Evolutionary conservation across 352 stramenopile species (phyloP), one percentile per base, ranked within the genome.

Genomic region (Pythium myriotylum): DNA sequence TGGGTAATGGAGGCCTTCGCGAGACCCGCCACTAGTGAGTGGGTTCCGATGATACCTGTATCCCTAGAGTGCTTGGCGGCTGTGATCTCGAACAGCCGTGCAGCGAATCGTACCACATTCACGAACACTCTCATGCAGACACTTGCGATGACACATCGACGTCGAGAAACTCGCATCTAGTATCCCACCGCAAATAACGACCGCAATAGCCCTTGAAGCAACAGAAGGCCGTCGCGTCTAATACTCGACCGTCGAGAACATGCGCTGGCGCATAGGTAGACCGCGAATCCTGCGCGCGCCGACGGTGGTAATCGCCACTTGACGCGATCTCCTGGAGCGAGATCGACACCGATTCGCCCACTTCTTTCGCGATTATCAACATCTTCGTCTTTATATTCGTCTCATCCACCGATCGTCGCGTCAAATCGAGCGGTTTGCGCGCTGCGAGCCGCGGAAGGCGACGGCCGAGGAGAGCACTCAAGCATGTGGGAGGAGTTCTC

Each of bases 211-310:
- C 9, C 27, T n/a, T 17, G 17, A 14, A 43, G 13, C 37, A 20
- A 14, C 37, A 20, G 35, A 9, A 41, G 52, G 54, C 54, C 54
- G 52, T 61, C 16, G 41, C 41, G 17, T 61, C 54, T 8, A 64
- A 19, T 5, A 48, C 17, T 6, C 37, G 24, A 0, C 45, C 45
- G 20, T 63, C 55, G n/a, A 55, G 37, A 20, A 56, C 24, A 23
- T 47, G 56, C 54, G 40, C 42, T 0, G 35, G 41, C 2, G 23
- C 56, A 35, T 10, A 26, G 24, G 56, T 37, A 20, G 10, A 35
- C 56, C 9, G 39, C 35, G n/a, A 41, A 8, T 2, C 33, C 47
- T n/a, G 33, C 22, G 1, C 24, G n/a, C 8, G 24, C 20, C 27
- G 26, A 29, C 20, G n/a, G 2, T 12, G 41, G 13, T 20, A 61